Base-by-base conservation (phyloP, 2,329 filamentous ascomycete genomes). In the Sclerotinia subarctica region DNA sequence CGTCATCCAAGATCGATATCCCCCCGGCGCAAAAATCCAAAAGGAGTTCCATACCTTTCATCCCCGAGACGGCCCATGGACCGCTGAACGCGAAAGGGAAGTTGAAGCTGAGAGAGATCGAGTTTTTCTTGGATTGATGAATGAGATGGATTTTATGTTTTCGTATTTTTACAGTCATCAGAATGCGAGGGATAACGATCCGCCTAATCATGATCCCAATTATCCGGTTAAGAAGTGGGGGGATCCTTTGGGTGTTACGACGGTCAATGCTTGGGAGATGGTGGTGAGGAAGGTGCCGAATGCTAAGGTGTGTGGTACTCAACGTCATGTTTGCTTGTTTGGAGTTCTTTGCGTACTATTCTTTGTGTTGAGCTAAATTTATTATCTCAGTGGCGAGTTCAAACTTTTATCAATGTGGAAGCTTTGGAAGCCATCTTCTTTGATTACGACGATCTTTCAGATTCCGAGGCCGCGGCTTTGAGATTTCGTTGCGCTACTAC, bases 131-230 rank as follows among this genome's bases (percentile, higher is more conserved):
- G 59, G 46, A 2, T 21, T 62, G n/a, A 62, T 62, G 59, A 4
- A 62, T 19, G 21, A 62, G 15, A 62, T 38, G 59, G 59, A 62
- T 51, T 62, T 38, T 15, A 62, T 38, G 46, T 62, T 47, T 19
- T 49, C 59, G 1, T 62, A 38, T 38, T 62, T 49, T 24, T 62
- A 62, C 26, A 62, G 59, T 24, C 3, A 62, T 38, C 29, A 51
- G 24, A 62, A 62, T 17, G 26, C 46, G 13, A 51, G 59, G n/a
- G 29, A 62, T 7, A 38, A 35, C 0, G 59, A 62, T 51, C 59
- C 59, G n/a, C 59, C 59, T 1, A 32, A 62, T 8, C 8, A 59
- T 21, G 57, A 49, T 38, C 59, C 59, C 7, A 26, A 29, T 5
- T 62, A 38, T 19, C 59, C 59, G 5, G 46, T 62, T 0, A 51